Evolutionary conservation across 495 filamentous ascomycete genomes (phyloP).

Genomic region (Xylaria sp.): DNA sequence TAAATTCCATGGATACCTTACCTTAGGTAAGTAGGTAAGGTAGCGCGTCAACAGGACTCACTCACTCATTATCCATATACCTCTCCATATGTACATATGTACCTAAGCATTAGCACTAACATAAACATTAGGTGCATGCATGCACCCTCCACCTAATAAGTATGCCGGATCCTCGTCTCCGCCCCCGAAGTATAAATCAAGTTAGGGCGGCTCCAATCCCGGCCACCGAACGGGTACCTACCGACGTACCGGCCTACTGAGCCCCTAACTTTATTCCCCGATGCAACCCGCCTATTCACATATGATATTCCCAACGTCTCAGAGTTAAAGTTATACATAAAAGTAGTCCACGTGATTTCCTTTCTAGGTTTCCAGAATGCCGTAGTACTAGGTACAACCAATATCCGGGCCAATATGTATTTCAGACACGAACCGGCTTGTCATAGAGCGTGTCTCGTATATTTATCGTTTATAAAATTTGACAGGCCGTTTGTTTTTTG

Average conservation of each 20-base stretch:
- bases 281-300: background rate
- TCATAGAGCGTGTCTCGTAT: background rate
- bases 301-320: background rate
- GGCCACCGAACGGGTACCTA: background rate
- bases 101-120: background rate
- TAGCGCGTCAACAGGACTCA: too few species aligned
- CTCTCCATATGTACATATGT: background rate
- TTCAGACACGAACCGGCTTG: background rate
- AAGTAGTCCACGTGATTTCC: background rate
- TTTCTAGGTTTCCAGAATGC: slow-evolving; percentile 6
- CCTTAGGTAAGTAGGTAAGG: too few species aligned
- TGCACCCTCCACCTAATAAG: background rate
- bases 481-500: too few species aligned
- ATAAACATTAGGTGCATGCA: background rate
- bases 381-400: background rate
- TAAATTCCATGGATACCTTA: background rate
- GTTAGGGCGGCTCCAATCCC: background rate
- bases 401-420: background rate
- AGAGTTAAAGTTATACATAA: background rate
- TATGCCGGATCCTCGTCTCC: background rate
- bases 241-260: background rate
- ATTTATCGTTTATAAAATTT: background rate
- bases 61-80: too few species aligned
- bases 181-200: background rate
- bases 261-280: background rate